Conservation (phyloP, 768 basidiomycete genomes). For the Lentinula raphanica region DNA sequence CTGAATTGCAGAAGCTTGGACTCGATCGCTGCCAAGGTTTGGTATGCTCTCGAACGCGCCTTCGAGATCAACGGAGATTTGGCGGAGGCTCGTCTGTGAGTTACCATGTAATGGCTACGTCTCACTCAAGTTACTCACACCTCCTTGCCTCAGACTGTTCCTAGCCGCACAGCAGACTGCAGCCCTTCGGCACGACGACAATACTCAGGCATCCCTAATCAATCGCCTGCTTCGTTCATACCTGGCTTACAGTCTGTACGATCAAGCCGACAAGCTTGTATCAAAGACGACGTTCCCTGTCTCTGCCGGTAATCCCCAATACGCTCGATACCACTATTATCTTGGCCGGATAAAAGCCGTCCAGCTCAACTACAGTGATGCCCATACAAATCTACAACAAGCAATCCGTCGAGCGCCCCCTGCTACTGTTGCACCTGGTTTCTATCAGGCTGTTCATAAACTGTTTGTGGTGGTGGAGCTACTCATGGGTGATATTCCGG, state of each 20-base stretch:
- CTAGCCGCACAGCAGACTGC: constrained; percentile 89
- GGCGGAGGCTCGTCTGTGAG: constrained; percentile 77
- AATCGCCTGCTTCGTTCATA: constrained; percentile 93
- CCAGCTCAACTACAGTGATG: constrained; percentile 88
- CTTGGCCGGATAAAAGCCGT: constrained; percentile 90
- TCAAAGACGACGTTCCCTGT: constrained; percentile 89
- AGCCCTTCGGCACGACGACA: constrained; percentile 82
- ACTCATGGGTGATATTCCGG: constrained; percentile 97
- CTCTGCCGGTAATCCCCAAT: constrained; percentile 84
- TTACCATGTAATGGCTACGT: constrained; percentile 11
- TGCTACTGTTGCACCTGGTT: constrained; percentile 85
- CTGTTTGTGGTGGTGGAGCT: constrained; percentile 91
- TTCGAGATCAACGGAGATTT: constrained; percentile 80
- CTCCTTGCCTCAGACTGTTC: constrained; percentile 50
- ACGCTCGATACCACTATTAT: constrained; percentile 91
- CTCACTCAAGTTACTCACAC: constrained; percentile 12
- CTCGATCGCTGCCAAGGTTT: constrained; percentile 86
- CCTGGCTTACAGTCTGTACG: constrained; percentile 82
- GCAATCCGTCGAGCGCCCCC: constrained; percentile 92
- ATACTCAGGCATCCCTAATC: constrained; percentile 87
- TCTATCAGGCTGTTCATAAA: constrained; percentile 94
- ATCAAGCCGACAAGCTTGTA: constrained; percentile 95
- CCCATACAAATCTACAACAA: constrained; percentile 87
- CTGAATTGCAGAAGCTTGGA: constrained; percentile 90
- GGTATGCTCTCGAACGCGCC: constrained; percentile 87